Percentiles rank a stretch among this genome's conserved stretches.
Evolutionary conservation across 495 filamentous ascomycete species (phyloP).

Genomic region (Annulohypoxylon nitens): DNA sequence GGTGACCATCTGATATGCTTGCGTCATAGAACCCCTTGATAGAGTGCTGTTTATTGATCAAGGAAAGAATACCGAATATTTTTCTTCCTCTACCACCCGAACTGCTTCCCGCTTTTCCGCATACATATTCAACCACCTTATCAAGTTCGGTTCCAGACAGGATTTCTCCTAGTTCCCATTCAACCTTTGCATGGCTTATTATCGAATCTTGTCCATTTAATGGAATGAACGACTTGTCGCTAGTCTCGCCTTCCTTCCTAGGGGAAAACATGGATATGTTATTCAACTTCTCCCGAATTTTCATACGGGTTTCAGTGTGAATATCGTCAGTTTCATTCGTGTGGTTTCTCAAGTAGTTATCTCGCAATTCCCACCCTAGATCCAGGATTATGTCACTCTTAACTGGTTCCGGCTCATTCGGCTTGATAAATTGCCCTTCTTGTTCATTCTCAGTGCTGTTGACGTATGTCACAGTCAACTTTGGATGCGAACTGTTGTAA

Average conservation of each 20-base stretch:
- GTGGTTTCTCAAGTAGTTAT: no score
- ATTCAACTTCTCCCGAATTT: not conserved
- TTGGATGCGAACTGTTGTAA: no score
- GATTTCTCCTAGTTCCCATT: not conserved
- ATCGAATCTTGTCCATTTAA: not conserved
- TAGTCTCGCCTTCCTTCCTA: not conserved
- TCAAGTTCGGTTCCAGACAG: not conserved
- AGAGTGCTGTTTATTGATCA: not conserved
- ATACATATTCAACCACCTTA: not conserved
- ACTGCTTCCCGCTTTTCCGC: not conserved
- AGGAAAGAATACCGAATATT: slow-evolving; percentile 12
- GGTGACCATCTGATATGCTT: not conserved
- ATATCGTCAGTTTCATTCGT: no score
- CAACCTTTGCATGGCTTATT: not conserved
- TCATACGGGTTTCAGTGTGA: not conserved
- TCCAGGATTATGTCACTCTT: no score
- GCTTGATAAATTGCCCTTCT: no score
- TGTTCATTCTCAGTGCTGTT: no score
- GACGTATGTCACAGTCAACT: no score
- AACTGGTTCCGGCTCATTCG: no score
- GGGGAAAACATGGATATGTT: not conserved
- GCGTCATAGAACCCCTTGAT: not conserved
- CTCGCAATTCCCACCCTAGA: no score
- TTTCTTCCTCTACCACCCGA: not conserved
- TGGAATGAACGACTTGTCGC: not conserved